phyloP scores from a whole-genome alignment of 345 rosid genomes.

The Populus pruinosa region DNA sequence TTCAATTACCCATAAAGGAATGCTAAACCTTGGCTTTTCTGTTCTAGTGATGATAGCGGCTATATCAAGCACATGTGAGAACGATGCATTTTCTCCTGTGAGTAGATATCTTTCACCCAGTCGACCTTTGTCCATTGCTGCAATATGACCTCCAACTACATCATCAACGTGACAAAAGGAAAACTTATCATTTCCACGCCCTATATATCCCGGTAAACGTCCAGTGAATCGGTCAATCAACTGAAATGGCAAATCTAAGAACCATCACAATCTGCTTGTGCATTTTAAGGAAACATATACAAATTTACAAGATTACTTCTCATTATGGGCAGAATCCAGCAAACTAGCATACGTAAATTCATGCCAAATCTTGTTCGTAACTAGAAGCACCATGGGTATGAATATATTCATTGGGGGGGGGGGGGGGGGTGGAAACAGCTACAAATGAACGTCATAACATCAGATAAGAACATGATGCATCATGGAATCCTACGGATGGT shows the following conservation, averaged over 20 bases:
- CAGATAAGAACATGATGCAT: too few species aligned
- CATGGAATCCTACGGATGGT: too few species aligned
- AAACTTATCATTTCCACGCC: background rate
- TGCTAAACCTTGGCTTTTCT: constrained; percentile 52
- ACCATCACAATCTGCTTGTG: too few species aligned
- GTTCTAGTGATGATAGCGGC: constrained; percentile 69
- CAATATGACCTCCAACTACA: background rate
- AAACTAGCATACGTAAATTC: too few species aligned
- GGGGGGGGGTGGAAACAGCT: too few species aligned
- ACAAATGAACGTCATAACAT: too few species aligned
- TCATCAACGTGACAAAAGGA: background rate
- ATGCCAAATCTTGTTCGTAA: too few species aligned
- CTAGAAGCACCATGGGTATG: too few species aligned
- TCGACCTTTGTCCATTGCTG: constrained; percentile 51
- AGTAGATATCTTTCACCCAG: constrained; percentile 78
- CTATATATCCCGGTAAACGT: background rate
- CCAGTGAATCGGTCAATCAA: background rate
- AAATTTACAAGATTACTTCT: too few species aligned
- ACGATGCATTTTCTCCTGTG: constrained; percentile 82
- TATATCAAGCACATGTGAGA: constrained; percentile 59
- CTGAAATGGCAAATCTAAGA: background rate
- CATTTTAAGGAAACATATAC: too few species aligned
- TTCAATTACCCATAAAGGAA: constrained; percentile 61
- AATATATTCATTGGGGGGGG: too few species aligned
- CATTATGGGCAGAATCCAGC: too few species aligned